These are phyloP conservation scores for Mycena maculata DNA, from an alignment of 768 basidiomycete species.

Conservation along the genomic window DNA sequence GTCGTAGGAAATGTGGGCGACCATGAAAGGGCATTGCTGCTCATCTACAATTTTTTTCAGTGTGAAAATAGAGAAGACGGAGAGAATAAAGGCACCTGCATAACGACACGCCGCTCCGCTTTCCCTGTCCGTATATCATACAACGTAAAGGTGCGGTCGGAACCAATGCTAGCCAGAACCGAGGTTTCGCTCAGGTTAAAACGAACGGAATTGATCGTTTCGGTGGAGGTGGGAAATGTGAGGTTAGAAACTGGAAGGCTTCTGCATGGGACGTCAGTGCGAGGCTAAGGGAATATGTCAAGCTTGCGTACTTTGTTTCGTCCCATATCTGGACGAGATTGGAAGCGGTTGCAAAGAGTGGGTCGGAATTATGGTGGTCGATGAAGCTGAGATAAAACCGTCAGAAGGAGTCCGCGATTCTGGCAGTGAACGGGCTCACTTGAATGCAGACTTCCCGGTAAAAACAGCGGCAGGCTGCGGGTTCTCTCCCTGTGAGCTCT, in stretches of 20 bases:
- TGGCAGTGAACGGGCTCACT: conserved; percentile 60
- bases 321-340: conserved; percentile 98
- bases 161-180: conserved; percentile 94
- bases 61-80: neutral
- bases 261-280: conserved; percentile 52
- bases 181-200: conserved; percentile 97
- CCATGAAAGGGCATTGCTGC: conserved; percentile 91
- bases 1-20: conserved; percentile 95
- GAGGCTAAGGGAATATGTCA: conserved; percentile 7
- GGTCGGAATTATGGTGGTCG: conserved; percentile 91
- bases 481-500: conserved; percentile 34
- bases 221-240: conserved; percentile 86
- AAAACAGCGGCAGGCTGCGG: conserved; percentile 80
- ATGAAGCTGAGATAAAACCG: conserved; percentile 70
- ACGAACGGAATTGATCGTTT: conserved; percentile 87
- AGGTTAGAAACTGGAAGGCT: conserved; percentile 88
- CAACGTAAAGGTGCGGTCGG: conserved; percentile 94
- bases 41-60: conserved; percentile 67
- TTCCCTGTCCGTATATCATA: conserved; percentile 98
- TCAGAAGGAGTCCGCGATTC: conserved; percentile 24
- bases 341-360: conserved; percentile 95
- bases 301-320: conserved; percentile 82
- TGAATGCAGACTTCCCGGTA: conserved; percentile 89
- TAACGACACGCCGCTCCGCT: conserved; percentile 90
- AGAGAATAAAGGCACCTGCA: conserved; percentile 70